Evolutionary conservation across 2,329 filamentous ascomycete genomes (phyloP), one percentile per base, ranked within the genome.

Genomic region (Chaetomiaceae sp.): DNA sequence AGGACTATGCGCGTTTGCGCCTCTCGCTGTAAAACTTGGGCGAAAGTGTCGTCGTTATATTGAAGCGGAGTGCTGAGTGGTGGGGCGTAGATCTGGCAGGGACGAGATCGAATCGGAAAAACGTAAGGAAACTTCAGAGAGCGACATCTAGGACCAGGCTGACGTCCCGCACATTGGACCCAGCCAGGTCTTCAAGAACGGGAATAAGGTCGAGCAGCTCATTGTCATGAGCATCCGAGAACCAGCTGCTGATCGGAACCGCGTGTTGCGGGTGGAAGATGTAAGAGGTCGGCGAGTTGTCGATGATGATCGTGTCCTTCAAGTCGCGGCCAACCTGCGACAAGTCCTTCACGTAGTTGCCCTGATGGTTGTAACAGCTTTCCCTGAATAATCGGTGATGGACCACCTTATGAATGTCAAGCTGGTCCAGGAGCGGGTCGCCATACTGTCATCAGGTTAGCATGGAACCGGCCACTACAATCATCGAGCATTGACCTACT

Each of bases 251-350:
- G 75, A 99, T 99, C 23, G 94, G 94, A 45, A 99, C 92, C 56
- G 94, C 94, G 70, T 99, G 94, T 75, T 99, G 92, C 21, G 94
- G 94, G 69, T 99, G 94, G 80, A 99, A 99, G 65, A 99, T 97
- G 76, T 99, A 99, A 11, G 92, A 97, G 4, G 94, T 99, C 2
- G 94, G 94, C 42, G 94, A 97, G 73, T 99, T 99, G 76, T 99
- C 94, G 66, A 99, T 99, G 70, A 99, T 99, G 68, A 99, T 99
- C 18, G 92, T 99, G 68, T 99, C 92, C 71, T 90, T 89, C 52
- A 99, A 82, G 69, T 97, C 91, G 61, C 94, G 87, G 47, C 94
- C 94, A 54, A 99, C 87, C 77, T 97, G 94, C 42, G 94, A 97
- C 51, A 99, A 81, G 69, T 99, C 94, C 81, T 99, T 99, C 69